Evolutionary conservation across 371 early-diverging fungal species (phyloP), one percentile per base, ranked within the genome.

Genomic region (Actinomortierella ambigua): DNA sequence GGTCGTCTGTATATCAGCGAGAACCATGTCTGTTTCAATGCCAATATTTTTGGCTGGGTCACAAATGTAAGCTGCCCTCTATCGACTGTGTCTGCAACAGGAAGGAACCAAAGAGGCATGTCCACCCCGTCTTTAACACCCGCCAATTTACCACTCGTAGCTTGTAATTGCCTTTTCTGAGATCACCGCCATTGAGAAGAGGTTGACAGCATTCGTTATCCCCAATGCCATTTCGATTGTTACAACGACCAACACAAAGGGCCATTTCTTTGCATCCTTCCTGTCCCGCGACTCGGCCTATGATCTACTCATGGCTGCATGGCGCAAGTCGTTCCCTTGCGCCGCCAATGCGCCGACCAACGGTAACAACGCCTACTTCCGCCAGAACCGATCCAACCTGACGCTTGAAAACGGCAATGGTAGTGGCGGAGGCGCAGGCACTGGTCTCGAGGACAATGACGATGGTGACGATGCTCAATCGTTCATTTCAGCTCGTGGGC

Each of bases 11-110:
- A 92, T 76, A 76, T 97, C 59, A 94, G 95, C 18, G 90, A 93
- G 59, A 84, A 88, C 71, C 86, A 91, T 53, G 71, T 97, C 5
- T 94, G 95, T 76, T 98, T 98, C 69, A 88, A 97, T 69, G 93
- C 97, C 57, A 96, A 95, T 69, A 96, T 97, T 55, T 92, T 97
- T 77, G 96, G 98, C n/a, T 97, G 95, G 90, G 88, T 97, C 39
- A 96, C 93, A 23, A 90, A 90, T 63, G 88, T 92, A 83, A 69
- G 77, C 57, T n/a, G n/a, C n/a, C n/a, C 59, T 27, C 24, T 54
- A n/a, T 18, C 34, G 26, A 9, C 11, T 55, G 20, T 28, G 27
- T 65, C n/a, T n/a, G n/a, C n/a, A n/a, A n/a, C n/a, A n/a, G n/a
- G n/a, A n/a, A n/a, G n/a, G n/a, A n/a, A n/a, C n/a, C n/a, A n/a